phyloP scores from a whole-genome alignment of 2,329 filamentous ascomycete species.

The Apiospora kogelbergensis region DNA sequence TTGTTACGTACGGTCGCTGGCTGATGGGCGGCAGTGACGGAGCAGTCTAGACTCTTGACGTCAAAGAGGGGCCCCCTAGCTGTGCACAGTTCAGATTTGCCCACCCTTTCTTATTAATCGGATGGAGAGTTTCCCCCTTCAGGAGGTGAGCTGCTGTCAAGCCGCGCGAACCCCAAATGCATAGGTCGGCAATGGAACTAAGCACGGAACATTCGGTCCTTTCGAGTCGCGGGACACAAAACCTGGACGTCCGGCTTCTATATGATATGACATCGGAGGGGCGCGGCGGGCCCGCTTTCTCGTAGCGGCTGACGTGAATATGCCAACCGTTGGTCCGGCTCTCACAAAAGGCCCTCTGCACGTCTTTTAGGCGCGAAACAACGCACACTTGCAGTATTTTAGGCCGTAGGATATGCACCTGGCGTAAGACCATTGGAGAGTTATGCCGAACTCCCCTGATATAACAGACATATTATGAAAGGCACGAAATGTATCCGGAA shows the following conservation, averaged over 20 bases:
- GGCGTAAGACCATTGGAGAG: neutral
- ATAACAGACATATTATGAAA: neutral
- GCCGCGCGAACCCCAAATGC: neutral
- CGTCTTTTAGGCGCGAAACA: neutral
- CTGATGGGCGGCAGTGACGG: neutral
- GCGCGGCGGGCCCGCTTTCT: neutral
- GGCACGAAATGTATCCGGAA: neutral
- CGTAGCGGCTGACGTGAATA: neutral
- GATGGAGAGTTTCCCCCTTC: neutral
- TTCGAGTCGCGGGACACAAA: neutral
- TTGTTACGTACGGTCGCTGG: neutral
- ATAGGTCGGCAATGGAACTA: neutral
- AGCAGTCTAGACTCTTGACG: neutral
- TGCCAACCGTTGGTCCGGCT: neutral
- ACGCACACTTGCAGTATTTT: neutral
- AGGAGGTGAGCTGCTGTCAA: neutral
- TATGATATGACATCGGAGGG: neutral
- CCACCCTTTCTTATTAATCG: conserved; percentile 1
- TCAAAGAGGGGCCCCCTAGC: neutral
- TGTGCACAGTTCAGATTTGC: neutral
- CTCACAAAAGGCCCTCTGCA: neutral
- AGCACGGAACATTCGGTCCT: neutral
- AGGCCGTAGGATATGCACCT: neutral
- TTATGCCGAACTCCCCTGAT: neutral
- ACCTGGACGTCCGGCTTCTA: neutral